Conservation (phyloP, 1,139 yeast genomes). For the Taiozyma sp. region DNA sequence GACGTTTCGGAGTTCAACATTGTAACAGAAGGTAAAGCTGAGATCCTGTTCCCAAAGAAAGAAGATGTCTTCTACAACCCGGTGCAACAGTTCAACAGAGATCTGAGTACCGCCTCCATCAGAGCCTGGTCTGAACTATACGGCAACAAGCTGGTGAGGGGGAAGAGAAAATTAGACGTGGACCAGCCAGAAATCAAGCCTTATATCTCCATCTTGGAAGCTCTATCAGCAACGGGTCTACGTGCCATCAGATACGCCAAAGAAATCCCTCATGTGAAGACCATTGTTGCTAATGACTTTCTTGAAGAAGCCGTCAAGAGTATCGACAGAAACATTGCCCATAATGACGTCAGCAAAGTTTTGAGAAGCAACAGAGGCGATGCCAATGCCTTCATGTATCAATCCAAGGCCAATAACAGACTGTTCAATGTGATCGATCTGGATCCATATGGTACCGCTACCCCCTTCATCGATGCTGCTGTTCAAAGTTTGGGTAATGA, state of each 20-base stretch:
- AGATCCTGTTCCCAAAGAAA: slow-evolving; percentile 71
- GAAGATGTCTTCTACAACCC: slow-evolving; percentile 90
- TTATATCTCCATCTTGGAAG: slow-evolving; percentile 72
- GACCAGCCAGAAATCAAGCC: slow-evolving; percentile 27
- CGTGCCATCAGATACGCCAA: slow-evolving; percentile 91
- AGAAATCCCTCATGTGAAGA: slow-evolving; percentile 72
- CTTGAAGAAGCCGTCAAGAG: slow-evolving; percentile 83
- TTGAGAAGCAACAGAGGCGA: slow-evolving; percentile 77
- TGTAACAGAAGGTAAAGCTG: slow-evolving; percentile 78
- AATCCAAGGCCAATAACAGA: slow-evolving; percentile 35
- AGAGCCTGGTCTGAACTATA: slow-evolving; percentile 76
- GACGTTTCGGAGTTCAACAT: slow-evolving; percentile 30
- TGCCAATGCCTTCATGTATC: slow-evolving; percentile 79
- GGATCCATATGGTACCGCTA: slow-evolving; percentile 97
- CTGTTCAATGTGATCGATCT: slow-evolving; percentile 83
- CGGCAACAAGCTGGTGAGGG: slow-evolving; percentile 25
- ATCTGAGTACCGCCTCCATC: slow-evolving; percentile 79
- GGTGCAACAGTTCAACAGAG: slow-evolving; percentile 94
- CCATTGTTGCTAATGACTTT: slow-evolving; percentile 85
- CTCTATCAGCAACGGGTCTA: slow-evolving; percentile 91
- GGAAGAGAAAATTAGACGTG: slow-evolving; percentile 27
- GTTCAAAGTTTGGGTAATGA: slow-evolving; percentile 76
- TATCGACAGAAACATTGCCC: slow-evolving; percentile 64
- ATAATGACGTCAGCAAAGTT: slow-evolving; percentile 51
- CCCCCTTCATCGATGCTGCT: slow-evolving; percentile 92